These are phyloP conservation scores for Phytopythium mirpurense DNA, from an alignment of 352 stramenopile genomes.

Conservation along the genomic window DNA sequence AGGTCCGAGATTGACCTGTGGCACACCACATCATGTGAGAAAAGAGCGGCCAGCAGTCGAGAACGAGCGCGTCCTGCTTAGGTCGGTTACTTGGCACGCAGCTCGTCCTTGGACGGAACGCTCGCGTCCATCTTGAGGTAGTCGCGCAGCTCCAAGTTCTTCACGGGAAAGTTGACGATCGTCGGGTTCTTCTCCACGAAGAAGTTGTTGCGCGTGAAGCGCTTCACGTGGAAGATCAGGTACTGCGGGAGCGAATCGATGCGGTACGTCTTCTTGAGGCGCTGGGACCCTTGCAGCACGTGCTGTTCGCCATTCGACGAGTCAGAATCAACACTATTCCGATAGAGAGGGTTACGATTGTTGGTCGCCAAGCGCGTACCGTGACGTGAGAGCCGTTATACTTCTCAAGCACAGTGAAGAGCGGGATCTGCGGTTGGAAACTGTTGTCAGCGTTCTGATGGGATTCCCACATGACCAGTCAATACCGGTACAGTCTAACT, in stretches of 20 bases:
- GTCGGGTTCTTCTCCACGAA: constrained; percentile 99
- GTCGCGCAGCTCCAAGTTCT: constrained; percentile 96
- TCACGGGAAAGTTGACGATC: constrained; percentile 99
- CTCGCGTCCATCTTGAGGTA: constrained; percentile 66
- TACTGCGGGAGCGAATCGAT: constrained; percentile 92
- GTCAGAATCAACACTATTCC: not conserved
- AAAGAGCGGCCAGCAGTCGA: no score
- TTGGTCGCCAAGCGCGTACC: constrained; percentile 14
- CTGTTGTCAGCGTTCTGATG: no score
- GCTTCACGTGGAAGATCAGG: constrained; percentile 96
- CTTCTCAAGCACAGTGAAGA: constrained; percentile 97
- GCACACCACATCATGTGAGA: not conserved
- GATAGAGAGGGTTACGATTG: not conserved
- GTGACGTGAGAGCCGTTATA: constrained; percentile 92
- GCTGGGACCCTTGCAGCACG: constrained; percentile 74
- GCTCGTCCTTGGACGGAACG: constrained; percentile 46
- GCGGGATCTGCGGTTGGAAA: constrained; percentile 73
- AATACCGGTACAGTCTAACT: no score
- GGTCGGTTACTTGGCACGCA: constrained; percentile 42
- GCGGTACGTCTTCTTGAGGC: constrained; percentile 89
- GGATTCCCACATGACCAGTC: no score
- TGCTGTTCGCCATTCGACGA: constrained; percentile 32
- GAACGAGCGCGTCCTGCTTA: no score
- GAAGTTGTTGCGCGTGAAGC: constrained; percentile 98
- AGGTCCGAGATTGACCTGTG: constrained; percentile 62